Evolutionary conservation across 495 filamentous ascomycete genomes (phyloP), one percentile per base, ranked within the genome.

Genomic region (Rusavskia elegans): DNA sequence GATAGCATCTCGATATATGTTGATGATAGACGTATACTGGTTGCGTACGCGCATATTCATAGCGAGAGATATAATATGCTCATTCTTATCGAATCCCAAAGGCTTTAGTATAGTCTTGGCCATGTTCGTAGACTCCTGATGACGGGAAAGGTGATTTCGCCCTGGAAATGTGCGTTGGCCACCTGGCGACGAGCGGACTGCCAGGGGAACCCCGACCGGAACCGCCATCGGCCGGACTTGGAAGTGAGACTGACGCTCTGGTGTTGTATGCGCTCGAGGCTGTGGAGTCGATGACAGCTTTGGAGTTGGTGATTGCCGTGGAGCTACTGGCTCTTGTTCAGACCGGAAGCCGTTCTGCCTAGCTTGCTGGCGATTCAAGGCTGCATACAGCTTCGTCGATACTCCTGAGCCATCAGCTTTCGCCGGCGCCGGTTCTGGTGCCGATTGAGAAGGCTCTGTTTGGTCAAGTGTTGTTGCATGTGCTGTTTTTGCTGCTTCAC

Each of bases 21-120:
- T 51, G 19, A 65, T 56, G 5, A 53, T 59, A 9, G 58, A 50
- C 45, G 53, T 51, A 49, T 65, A 65, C 48, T 64, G 60, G 21
- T 62, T 52, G 20, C 54, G 38, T 29, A 61, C 64, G 7, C 60
- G 51, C 13, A 52, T 46, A 14, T 54, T 53, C 60, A 65, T 63
- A 1, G 55, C 38, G 21, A 65, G 45, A 44, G 63, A 52, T 19
- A 65, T 52, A 11, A 59, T 48, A 32, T 57, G 60, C 21, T 65
- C 63, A 52, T 49, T 57, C 21, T 52, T 44, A 17, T 49, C 49
- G 5, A 62, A 48, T 17, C 53, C 49, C 6, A 29, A 48, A 16
- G 46, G 32, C 19, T 51, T 45, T 16, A 62, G 38, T 6, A 49
- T 56, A 14, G 42, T 48, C 23, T 53, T 46, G 27, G 44, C 38